Evolutionary conservation across 2,329 filamentous ascomycete species (phyloP).

Genomic region (Alternaria gansuensis): DNA sequence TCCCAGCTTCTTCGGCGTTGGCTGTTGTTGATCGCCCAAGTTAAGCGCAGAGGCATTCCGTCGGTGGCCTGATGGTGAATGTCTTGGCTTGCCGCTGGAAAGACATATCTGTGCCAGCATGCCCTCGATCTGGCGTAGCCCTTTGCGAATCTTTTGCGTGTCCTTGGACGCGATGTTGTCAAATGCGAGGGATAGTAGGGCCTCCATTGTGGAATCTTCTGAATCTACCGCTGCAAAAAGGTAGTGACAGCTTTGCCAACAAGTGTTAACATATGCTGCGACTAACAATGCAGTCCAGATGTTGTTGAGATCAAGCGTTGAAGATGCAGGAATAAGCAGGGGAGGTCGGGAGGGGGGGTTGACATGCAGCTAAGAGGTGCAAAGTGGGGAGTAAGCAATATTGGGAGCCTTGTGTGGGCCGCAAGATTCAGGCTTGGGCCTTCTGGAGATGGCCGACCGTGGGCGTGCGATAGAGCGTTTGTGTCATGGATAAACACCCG

Average conservation of each 20-base stretch:
- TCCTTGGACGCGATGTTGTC: conserved; percentile 96
- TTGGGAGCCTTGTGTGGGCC: conserved; percentile 40
- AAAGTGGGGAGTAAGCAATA: conserved; percentile 41
- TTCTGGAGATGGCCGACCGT: conserved; percentile 16
- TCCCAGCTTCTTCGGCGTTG: conserved; percentile 62
- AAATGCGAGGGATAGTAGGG: conserved; percentile 89
- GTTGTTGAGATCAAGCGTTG: conserved; percentile 20
- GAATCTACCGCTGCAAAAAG: conserved; percentile 10
- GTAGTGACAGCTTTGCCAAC: conserved; percentile 18
- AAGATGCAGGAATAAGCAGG: conserved; percentile 32
- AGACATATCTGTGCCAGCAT: conserved; percentile 95
- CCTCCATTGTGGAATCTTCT: conserved; percentile 72
- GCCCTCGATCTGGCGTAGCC: conserved; percentile 90
- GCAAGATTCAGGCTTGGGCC: conserved; percentile 26
- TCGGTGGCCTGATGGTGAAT: conserved; percentile 46
- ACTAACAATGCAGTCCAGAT: conserved; percentile 18
- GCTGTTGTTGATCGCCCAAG: conserved; percentile 43
- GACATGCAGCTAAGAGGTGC: conserved; percentile 41
- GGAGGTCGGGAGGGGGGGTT: conserved; percentile 22
- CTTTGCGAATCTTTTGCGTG: conserved; percentile 88
- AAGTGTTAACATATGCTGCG: conserved; percentile 13
- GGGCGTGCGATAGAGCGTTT: conserved; percentile 14
- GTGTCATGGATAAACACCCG: conserved; percentile 33
- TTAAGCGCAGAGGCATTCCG: conserved; percentile 52
- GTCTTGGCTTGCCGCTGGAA: conserved; percentile 56